Evolutionary conservation across 768 basidiomycete genomes (phyloP).

Genomic region (Tulasnella sp.): DNA sequence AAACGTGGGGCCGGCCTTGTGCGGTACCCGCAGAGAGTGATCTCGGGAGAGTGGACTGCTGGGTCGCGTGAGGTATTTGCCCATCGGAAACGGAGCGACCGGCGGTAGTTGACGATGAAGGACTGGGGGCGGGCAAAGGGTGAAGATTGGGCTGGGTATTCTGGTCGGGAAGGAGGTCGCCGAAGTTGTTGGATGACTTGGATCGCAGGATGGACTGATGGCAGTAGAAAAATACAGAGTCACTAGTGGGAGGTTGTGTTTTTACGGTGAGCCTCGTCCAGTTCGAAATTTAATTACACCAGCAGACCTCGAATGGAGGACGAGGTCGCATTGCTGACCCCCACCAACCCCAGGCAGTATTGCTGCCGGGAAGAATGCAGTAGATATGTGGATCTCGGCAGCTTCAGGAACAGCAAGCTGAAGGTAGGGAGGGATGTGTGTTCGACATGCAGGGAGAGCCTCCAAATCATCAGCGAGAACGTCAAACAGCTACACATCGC

Average conservation of each 20-base stretch:
- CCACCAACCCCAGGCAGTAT: not conserved
- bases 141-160: not conserved
- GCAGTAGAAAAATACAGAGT: constrained; percentile 84
- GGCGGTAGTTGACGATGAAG: not conserved
- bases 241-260: constrained; percentile 32
- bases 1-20: not conserved
- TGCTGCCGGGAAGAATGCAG: constrained; percentile 11
- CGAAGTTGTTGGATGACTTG: constrained; percentile 63
- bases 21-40: not conserved
- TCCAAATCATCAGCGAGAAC: not conserved
- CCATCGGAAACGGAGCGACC: not conserved
- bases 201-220: constrained; percentile 56
- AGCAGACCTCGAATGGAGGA: not conserved
- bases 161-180: constrained; percentile 43
- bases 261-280: not conserved
- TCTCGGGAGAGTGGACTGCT: not conserved
- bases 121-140: not conserved
- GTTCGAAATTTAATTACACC: not conserved
- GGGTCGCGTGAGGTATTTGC: not conserved
- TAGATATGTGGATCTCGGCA: not conserved
- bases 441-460: not conserved
- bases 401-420: not conserved
- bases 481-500: not conserved
- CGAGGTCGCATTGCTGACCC: not conserved
- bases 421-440: not conserved